phyloP scores from a whole-genome alignment of 2,329 filamentous ascomycete species.

The Onygenales sp. region DNA sequence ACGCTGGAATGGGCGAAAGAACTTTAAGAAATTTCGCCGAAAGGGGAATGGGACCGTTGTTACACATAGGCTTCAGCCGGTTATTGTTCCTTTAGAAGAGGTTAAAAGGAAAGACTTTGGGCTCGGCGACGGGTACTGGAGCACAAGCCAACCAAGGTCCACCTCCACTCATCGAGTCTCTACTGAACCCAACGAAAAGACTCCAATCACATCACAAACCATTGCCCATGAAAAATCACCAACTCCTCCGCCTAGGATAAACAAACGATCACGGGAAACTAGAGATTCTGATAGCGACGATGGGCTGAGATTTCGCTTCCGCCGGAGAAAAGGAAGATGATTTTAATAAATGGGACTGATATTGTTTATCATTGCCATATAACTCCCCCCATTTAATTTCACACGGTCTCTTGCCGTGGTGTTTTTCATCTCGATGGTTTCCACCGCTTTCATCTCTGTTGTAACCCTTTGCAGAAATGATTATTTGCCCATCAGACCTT shows the following conservation, averaged over 20 bases:
- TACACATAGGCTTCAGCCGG: conserved; percentile 38
- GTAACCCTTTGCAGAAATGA: too few species aligned
- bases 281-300: conserved; percentile 49
- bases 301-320: conserved; percentile 47
- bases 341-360: neutral
- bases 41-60: conserved; percentile 22
- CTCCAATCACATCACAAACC: conserved; percentile 11
- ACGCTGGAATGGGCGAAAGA: conserved; percentile 86
- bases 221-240: conserved; percentile 11
- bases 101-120: conserved; percentile 63
- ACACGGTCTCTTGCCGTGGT: too few species aligned
- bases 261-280: conserved; percentile 25
- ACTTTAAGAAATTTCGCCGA: conserved; percentile 76
- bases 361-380: too few species aligned
- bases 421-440: too few species aligned
- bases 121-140: conserved; percentile 69
- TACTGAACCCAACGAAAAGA: neutral
- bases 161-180: neutral
- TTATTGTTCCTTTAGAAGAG: conserved; percentile 64
- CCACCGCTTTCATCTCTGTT: too few species aligned
- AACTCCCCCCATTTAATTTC: too few species aligned
- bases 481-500: too few species aligned
- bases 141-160: conserved; percentile 19
- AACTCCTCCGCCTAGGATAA: conserved; percentile 14
- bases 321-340: conserved; percentile 28